Base-by-base conservation (phyloP, 371 early-diverging fungal species). In the Zychaea mexicana region DNA sequence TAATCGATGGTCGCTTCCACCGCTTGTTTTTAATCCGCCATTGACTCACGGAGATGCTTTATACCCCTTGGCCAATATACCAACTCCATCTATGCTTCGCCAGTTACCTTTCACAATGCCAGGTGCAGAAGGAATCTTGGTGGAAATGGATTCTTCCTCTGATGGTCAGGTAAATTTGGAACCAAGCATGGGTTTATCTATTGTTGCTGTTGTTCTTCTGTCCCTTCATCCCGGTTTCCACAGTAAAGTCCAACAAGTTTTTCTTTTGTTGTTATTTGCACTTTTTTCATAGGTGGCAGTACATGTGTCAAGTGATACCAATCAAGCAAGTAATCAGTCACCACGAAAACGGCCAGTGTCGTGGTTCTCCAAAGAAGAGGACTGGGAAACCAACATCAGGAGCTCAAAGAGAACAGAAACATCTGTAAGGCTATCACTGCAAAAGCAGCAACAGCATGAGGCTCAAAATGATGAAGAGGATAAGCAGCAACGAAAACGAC, bases 11-110 rank as follows among this genome's bases (percentile, higher is more conserved):
- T 62, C 57, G 32, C 42, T 57, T 36, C 39, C 49, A 3, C 52
- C 62, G 28, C 62, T 62, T 28, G 28, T 62, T 17, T 62, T 62
- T 27, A 49, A 62, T 62, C 33, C 62, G 30, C 52, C 62, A 26
- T 36, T 24, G 22, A 32, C 33, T 22, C 42, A 60, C 26, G 62
- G 28, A 46, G 54, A 53, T 38, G 53, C 24, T 27, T 2, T 65
- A 59, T 65, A 65, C 66, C 66, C 66, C 24, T 49, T 65, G 33
- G 66, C 60, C 30, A 36, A 55, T 55, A 60, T 54, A 55, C 60
- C 66, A 28, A 65, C 66, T 54, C 66, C 66, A 60, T 27, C 32
- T 13, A 60, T 47, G 12, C 26, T 65, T 13, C 52, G 28, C 3
- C 52, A 39, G 22, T 21, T 65, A 17, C 47, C 60, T 7, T 65